These are phyloP conservation scores for maize (Zea mays) DNA, from an alignment of 176 grass and related monocot species.

Conservation along the genomic window Zm-B73-REFERENCE-NAM-5.0 NC_050099.1:46923501-46924000, in stretches of 20 bases:
- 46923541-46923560: not conserved
- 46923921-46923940: slow-evolving; percentile 46
- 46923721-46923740: slow-evolving; percentile 50
- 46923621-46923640: not conserved
- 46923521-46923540: slow-evolving; percentile 24
- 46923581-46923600: slow-evolving; percentile 19
- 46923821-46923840: slow-evolving; percentile 41
- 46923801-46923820: slow-evolving; percentile 39
- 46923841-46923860: slow-evolving; percentile 38
- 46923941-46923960: slow-evolving; percentile 49
- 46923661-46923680: not conserved
- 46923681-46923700: slow-evolving; percentile 70
- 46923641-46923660: not conserved
- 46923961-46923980: slow-evolving; percentile 47
- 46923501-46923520: slow-evolving; percentile 34
- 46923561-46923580: slow-evolving; percentile 16
- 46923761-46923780: slow-evolving; percentile 56
- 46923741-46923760: slow-evolving; percentile 32
- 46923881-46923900: slow-evolving; percentile 34
- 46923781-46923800: slow-evolving; percentile 36
- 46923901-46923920: slow-evolving; percentile 48
- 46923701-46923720: slow-evolving; percentile 42
- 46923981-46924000: slow-evolving; percentile 50
- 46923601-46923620: slow-evolving; percentile 15
- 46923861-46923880: slow-evolving; percentile 20